phyloP scores from a whole-genome alignment of 192 early-diverging fungal species.

The Obelidium mucronatum region DNA sequence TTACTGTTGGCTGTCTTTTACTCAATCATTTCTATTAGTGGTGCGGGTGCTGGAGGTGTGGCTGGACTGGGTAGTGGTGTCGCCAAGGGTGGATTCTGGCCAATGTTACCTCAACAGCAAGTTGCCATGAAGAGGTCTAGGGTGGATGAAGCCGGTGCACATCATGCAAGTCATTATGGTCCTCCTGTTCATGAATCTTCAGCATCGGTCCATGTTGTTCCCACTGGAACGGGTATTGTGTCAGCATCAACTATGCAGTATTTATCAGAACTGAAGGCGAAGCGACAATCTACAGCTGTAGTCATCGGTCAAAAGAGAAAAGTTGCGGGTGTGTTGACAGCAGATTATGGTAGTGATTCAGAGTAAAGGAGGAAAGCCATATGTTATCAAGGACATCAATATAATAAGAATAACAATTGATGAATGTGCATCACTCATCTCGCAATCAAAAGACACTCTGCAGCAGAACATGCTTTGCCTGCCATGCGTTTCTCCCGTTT shows the following conservation, averaged over 20 bases:
- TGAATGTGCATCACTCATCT: too few relatives aligned
- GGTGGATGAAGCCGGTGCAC: background rate
- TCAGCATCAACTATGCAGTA: slow-evolving; percentile 34
- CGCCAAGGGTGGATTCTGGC: slow-evolving; percentile 33
- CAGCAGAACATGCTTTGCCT: too few relatives aligned
- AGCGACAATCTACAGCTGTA: background rate
- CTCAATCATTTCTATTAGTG: slow-evolving; percentile 8
- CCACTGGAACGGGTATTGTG: slow-evolving; percentile 12
- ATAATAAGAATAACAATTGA: too few relatives aligned
- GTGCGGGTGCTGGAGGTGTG: slow-evolving; percentile 27
- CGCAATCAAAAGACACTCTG: too few relatives aligned
- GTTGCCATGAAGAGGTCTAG: slow-evolving; percentile 25
- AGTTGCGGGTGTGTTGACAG: background rate
- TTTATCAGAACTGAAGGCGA: slow-evolving; percentile 18
- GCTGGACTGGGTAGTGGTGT: slow-evolving; percentile 28
- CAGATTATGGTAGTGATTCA: slow-evolving; percentile 27
- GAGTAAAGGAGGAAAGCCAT: slow-evolving; percentile 10
- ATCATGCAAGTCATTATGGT: background rate
- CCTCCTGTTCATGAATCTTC: background rate
- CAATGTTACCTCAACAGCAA: slow-evolving; percentile 26
- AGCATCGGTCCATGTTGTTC: background rate
- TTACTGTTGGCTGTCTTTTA: background rate
- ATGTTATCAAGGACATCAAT: too few relatives aligned
- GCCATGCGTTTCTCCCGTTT: too few relatives aligned
- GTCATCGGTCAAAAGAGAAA: slow-evolving; percentile 13